Evolutionary conservation across 2,329 filamentous ascomycete genomes (phyloP), one percentile per base, ranked within the genome.

Genomic region (Ophiostoma triangulosporum): DNA sequence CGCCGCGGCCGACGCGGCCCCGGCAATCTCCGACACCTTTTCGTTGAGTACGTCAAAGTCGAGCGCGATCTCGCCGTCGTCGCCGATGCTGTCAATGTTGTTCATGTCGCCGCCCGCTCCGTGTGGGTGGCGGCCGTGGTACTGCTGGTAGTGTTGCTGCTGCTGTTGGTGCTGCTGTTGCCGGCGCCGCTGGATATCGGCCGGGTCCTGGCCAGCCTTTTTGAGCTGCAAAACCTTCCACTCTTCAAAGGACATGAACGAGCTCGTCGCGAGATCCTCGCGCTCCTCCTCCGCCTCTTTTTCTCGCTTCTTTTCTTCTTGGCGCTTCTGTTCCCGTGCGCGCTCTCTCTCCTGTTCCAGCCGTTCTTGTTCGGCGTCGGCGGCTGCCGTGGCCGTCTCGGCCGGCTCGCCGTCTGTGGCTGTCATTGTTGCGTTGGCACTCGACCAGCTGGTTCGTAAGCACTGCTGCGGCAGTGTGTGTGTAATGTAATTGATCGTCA

Each of bases 161-260:
- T 51, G 38, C 31, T 77, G 68, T 70, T 73, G 65, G 63, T 74
- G 59, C 73, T 77, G 68, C 71, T 73, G 65, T 63, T 74, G 60
- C 73, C 80, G 65, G 71, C 86, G 64, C 76, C 75, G 67, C 76
- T 82, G 68, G 76, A 87, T 60, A 69, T 86, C 64, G 72, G 88
- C 67, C 6, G 73, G 72, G 52, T 80, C 76, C 63, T 96, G 91
- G 12, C 88, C 91, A 3, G 81, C 84, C 64, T 88, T 87, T 51
- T 84, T 86, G 17, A 97, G 71, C 70, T 95, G 95, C 73, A 90
- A 86, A 63, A 85, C 88, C 70, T 95, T 97, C 93, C 93, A 98
- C 62, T 97, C 91, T 65, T 97, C 93, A 62, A 98, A 98, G 0
- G 93, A 96, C 62, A 97, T 81, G 66, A 97, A 97, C 6, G 89